These are phyloP conservation scores for Suhomyces prunicola DNA, from an alignment of 805 yeast species.

Conservation along the genomic window DNA sequence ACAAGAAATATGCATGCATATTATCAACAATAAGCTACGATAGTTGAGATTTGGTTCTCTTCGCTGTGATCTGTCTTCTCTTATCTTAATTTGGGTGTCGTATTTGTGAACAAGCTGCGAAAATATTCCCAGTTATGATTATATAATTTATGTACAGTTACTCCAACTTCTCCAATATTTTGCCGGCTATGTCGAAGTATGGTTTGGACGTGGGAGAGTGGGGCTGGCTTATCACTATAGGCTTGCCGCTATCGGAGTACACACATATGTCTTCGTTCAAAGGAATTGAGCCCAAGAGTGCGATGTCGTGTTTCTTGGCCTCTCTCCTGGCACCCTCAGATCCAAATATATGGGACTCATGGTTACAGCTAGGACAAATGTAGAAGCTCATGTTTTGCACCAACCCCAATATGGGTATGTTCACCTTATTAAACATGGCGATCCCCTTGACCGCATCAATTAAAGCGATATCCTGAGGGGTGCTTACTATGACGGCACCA, in stretches of 20 bases:
- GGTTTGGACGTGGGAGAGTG: slow-evolving; percentile 36
- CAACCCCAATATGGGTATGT: slow-evolving; percentile 69
- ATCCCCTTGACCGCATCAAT: slow-evolving; percentile 80
- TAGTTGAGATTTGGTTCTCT: too few species aligned
- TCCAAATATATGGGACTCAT: slow-evolving; percentile 74
- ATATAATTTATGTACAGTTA: background rate
- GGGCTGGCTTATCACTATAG: slow-evolving; percentile 49
- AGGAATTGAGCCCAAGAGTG: slow-evolving; percentile 65
- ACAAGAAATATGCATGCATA: background rate
- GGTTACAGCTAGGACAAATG: slow-evolving; percentile 72
- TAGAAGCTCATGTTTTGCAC: slow-evolving; percentile 82
- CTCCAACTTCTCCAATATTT: slow-evolving; percentile 18
- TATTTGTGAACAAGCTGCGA: background rate
- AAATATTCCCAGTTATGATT: background rate
- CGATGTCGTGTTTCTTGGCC: slow-evolving; percentile 45
- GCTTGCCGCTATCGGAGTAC: slow-evolving; percentile 63
- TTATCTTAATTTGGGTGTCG: background rate
- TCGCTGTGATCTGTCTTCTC: background rate
- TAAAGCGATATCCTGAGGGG: slow-evolving; percentile 83
- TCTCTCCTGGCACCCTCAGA: slow-evolving; percentile 54
- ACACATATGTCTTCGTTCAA: slow-evolving; percentile 56
- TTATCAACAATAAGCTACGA: background rate
- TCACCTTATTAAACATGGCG: slow-evolving; percentile 69
- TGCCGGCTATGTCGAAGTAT: slow-evolving; percentile 49
- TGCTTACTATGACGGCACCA: slow-evolving; percentile 80